Evolutionary conservation across 163 green algal genomes (phyloP), one percentile per base, ranked within the genome.

Genomic region (Volvox carteri): DNA sequence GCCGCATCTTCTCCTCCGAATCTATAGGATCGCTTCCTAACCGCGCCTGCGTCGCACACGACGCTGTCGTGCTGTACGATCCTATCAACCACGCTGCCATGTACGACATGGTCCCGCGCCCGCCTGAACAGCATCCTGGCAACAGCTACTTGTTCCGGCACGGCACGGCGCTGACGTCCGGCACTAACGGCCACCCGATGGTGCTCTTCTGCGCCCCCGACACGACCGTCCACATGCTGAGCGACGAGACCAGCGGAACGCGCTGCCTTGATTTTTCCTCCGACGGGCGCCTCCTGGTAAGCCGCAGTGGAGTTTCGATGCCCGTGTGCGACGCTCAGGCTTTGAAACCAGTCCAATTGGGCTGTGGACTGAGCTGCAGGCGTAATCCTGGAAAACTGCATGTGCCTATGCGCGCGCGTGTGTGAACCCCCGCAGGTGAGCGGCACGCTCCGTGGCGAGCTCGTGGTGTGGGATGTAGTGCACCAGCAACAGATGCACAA

Each of bases 361-460:
- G n/a, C n/a, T n/a, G n/a, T n/a, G n/a, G n/a, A n/a, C n/a, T n/a
- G n/a, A n/a, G n/a, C n/a, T n/a, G n/a, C n/a, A n/a, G n/a, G n/a
- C n/a, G n/a, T n/a, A n/a, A n/a, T n/a, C n/a, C n/a, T n/a, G n/a
- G n/a, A n/a, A n/a, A n/a, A n/a, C n/a, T n/a, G n/a, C n/a, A n/a
- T n/a, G n/a, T n/a, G n/a, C n/a, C n/a, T n/a, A 8, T 72, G 76
- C 16, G 25, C 72, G 48, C 28, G 0, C 50, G 41, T 75, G 44
- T 50, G 42, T 46, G 50, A 11, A 48, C 4, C 14, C 44, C 4
- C 35, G 48, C 83, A 83, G 68, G 83, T 89, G 52, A 89, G 84
- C 81, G 90, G 90, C 67, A 91, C 80, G 30, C 48, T 93, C 41
- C 84, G 90, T 18, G 90, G 90, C 58, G 90, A 93, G 87, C 33